Evolutionary conservation across 768 basidiomycete species (phyloP).

Genomic region (Lactarius sp.): DNA sequence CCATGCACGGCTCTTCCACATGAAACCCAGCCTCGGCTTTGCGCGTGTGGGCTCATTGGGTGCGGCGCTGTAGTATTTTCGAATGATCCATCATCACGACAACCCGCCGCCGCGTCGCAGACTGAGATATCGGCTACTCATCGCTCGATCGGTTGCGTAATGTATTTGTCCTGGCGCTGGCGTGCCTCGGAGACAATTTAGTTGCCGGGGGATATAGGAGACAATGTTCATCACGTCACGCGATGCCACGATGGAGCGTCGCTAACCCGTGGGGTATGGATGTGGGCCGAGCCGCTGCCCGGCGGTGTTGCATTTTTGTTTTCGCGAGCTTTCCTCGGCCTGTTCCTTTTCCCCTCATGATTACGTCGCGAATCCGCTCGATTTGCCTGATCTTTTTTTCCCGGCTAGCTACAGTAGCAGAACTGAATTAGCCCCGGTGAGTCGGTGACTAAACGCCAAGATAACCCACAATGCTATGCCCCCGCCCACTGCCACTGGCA

Average conservation of each 20-base stretch:
- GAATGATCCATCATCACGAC: constrained; percentile 5
- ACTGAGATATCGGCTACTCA: constrained; percentile 15
- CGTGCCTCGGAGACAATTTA: constrained; percentile 11
- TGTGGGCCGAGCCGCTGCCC: background rate
- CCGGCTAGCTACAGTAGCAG: background rate
- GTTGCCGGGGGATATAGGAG: background rate
- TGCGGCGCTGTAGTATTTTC: background rate
- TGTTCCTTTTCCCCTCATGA: too few species aligned
- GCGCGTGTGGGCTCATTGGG: too few species aligned
- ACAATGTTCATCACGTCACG: background rate
- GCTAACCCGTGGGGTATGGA: background rate
- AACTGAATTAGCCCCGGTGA: background rate
- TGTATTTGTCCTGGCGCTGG: background rate
- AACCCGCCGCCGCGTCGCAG: background rate
- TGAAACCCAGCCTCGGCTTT: too few species aligned
- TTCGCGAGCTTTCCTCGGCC: background rate
- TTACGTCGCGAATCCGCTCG: too few species aligned
- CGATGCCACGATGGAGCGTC: background rate
- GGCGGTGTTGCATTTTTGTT: background rate
- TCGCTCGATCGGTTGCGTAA: constrained; percentile 8
- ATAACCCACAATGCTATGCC: background rate
- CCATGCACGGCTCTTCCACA: background rate
- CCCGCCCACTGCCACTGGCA: too few species aligned
- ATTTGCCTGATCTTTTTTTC: too few species aligned
- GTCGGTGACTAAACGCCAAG: constrained; percentile 1